These are phyloP conservation scores for Microcos paniculata DNA, from an alignment of 345 rosid species.

Conservation along the genomic window DNA sequence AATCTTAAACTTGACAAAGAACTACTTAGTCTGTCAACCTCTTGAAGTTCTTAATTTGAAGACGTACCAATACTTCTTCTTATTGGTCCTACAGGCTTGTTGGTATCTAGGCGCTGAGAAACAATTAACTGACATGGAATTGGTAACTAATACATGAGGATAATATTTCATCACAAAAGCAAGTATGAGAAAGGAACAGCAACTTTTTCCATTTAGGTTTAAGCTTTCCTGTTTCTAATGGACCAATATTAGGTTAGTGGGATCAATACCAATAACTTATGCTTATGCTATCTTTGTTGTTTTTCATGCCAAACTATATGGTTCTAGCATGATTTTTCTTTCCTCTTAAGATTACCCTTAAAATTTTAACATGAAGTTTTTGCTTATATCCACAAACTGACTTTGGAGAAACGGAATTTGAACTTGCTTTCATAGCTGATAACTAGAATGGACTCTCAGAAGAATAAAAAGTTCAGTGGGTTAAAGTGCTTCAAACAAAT, in stretches of 20 bases:
- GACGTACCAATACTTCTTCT: neutral
- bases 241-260: neutral
- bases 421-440: slow-evolving; percentile 4
- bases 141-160: neutral
- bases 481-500: neutral
- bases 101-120: too few relatives aligned
- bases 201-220: neutral
- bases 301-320: slow-evolving; percentile 1
- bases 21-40: neutral
- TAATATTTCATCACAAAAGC: neutral
- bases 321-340: neutral
- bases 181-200: neutral
- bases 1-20: neutral
- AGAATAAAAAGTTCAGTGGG: neutral
- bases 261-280: neutral
- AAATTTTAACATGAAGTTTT: neutral
- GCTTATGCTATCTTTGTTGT: neutral
- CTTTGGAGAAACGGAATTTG: neutral
- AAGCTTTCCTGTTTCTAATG: slow-evolving; percentile 4
- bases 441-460: neutral
- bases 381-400: neutral
- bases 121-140: neutral
- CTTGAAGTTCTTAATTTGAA: neutral
- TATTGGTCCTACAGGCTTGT: too few relatives aligned
- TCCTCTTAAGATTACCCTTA: neutral